Evolutionary conservation across 2,329 filamentous ascomycete species (phyloP).

Genomic region (Pezicula neosporulosa): DNA sequence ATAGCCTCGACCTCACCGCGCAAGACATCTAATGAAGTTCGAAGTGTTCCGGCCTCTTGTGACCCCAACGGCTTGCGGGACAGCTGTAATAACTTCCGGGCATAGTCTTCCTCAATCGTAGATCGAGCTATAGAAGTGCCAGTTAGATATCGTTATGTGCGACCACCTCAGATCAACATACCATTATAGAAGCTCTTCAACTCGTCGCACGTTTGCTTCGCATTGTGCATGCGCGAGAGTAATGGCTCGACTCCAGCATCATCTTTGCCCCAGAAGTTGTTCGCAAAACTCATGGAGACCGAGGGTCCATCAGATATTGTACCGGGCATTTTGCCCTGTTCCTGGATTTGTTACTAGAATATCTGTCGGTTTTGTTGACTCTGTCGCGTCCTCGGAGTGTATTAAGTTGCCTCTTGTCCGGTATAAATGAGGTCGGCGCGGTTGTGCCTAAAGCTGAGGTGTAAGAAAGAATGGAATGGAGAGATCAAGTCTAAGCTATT

Average conservation of each 20-base stretch:
- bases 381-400: neutral
- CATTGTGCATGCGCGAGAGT: conserved; percentile 89
- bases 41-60: conserved; percentile 79
- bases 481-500: too few relatives aligned
- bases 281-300: conserved; percentile 60
- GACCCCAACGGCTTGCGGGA: conserved; percentile 88
- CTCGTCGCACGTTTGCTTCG: conserved; percentile 94
- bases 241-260: conserved; percentile 92
- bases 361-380: neutral
- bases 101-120: conserved; percentile 94
- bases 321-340: conserved; percentile 24
- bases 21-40: conserved; percentile 80
- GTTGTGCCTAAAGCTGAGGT: too few relatives aligned
- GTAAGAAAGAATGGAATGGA: too few relatives aligned
- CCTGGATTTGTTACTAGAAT: conserved; percentile 2
- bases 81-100: conserved; percentile 81
- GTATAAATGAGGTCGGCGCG: too few relatives aligned
- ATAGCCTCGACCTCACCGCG: conserved; percentile 88
- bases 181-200: conserved; percentile 85
- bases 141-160: conserved; percentile 2
- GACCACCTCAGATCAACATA: conserved; percentile 37
- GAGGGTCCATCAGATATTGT: conserved; percentile 30
- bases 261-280: conserved; percentile 99
- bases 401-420: neutral
- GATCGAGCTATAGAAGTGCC: conserved; percentile 62